Base-by-base conservation (phyloP, 1,139 yeast genomes). In the Sugiyamaella japonica region DNA sequence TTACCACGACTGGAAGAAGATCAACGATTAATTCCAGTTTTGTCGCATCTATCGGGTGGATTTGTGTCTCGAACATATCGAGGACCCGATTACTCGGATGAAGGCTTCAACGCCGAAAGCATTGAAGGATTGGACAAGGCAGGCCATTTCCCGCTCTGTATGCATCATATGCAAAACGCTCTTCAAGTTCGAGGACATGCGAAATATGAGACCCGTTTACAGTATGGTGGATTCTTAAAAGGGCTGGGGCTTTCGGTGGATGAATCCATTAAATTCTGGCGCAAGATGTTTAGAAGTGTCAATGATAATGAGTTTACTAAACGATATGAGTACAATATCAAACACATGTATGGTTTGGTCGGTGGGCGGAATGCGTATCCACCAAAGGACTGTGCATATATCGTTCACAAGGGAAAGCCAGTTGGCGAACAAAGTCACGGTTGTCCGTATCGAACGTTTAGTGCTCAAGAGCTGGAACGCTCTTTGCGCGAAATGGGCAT, bases 1-100 rank as follows among this genome's bases (percentile, higher is more conserved):
- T 73, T 91, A 53, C 96, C 97, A 2, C 77, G 95, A 16, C 74
- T 93, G 54, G 97, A 90, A 65, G 98, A 93, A 72, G 97, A 91
- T 66, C 96, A 90, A 67, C 77, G 99, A 57, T 72, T 93, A 48
- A 73, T 89, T 46, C 98, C 98, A 0, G 81, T 95, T 29, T 76
- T 93, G 58, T 83, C 83, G 66, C 90, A 90, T 65, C 72, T 93
- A 53, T 83, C 95, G 0, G 79, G 81, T 41, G 60, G 58, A 34
- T 58, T 54, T 55, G 57, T 55, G 6, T 55, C 58, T 37, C 56
- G 63, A 7, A 63, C 62, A 39, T 56, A 58, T 48, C 50, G 49
- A 9, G 53, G 61, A 29, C 61, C 56, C 15, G 76, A 84, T 1
- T 77, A 80, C 59, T 69, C 80, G 58, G 84, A 85, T 62, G 84